Evolutionary conservation across 768 basidiomycete species (phyloP).

Genomic region (Pisolithus orientalis): DNA sequence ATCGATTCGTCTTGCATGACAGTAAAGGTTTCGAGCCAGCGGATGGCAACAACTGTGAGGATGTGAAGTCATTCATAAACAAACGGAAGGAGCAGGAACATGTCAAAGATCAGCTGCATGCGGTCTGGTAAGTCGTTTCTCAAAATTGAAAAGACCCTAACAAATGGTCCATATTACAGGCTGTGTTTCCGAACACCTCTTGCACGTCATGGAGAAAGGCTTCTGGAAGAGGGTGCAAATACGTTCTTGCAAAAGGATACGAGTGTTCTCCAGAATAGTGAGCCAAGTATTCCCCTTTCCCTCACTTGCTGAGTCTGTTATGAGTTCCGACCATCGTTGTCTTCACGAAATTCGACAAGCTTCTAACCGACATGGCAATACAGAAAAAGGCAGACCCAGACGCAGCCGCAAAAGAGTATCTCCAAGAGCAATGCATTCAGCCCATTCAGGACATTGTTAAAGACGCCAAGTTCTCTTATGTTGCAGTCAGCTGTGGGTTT

Average conservation of each 20-base stretch:
- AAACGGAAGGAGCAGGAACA: background rate
- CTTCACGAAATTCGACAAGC: background rate
- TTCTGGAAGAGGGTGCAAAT: background rate
- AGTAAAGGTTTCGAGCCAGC: conserved; percentile 12
- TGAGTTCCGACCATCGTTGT: background rate
- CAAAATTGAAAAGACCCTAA: background rate
- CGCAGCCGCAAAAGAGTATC: background rate
- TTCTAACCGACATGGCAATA: background rate
- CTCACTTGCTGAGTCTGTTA: background rate
- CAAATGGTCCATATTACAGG: background rate
- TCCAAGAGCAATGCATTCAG: background rate
- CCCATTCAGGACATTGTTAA: background rate
- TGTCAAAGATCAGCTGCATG: conserved; percentile 8
- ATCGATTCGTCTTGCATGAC: conserved; percentile 11
- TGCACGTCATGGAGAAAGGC: background rate
- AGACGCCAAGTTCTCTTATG: background rate
- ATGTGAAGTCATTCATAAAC: conserved; percentile 8
- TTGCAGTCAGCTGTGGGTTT: background rate
- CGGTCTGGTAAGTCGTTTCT: conserved; percentile 7
- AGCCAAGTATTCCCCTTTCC: background rate
- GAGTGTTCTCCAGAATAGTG: background rate
- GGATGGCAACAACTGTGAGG: background rate
- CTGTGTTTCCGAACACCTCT: conserved; percentile 1
- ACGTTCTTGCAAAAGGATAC: background rate
- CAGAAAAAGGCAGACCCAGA: background rate